Conservation (phyloP, 306 rosid species). For the Phaseolus lunatus region DNA sequence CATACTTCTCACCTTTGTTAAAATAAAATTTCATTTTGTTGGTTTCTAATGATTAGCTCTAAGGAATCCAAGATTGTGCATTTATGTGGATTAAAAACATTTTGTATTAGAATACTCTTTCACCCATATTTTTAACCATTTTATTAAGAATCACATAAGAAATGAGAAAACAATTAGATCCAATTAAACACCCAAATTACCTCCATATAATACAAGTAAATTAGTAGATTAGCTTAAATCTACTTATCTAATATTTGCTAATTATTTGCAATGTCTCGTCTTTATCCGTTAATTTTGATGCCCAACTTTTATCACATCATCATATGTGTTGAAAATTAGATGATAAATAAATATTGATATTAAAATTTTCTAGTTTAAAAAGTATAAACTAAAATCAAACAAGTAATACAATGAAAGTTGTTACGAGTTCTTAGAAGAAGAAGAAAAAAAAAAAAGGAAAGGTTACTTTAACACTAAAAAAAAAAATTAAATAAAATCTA, state of each 20-base stretch:
- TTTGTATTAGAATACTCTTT: background rate
- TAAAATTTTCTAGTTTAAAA: too few species aligned
- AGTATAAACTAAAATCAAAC: too few species aligned
- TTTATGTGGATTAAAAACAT: background rate
- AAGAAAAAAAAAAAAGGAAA: too few species aligned
- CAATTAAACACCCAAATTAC: background rate
- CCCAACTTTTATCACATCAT: background rate
- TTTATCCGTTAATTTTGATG: background rate
- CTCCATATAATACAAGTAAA: background rate
- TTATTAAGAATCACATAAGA: background rate
- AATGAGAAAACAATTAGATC: background rate
- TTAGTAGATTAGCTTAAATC: background rate
- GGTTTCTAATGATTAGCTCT: slow-evolving; percentile 18
- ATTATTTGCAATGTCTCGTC: background rate
- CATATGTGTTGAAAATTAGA: too few species aligned
- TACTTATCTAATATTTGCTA: background rate
- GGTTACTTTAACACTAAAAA: too few species aligned
- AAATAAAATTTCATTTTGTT: background rate
- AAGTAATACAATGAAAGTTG: too few species aligned
- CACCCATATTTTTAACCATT: background rate
- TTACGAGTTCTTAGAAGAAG: too few species aligned
- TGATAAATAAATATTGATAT: too few species aligned
- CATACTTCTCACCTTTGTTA: background rate
- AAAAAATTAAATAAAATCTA: too few species aligned
- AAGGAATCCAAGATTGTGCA: slow-evolving; percentile 13